Evolutionary conservation across 352 stramenopile genomes (phyloP), one percentile per base, ranked within the genome.

Genomic region (Phytophthora rubi): DNA sequence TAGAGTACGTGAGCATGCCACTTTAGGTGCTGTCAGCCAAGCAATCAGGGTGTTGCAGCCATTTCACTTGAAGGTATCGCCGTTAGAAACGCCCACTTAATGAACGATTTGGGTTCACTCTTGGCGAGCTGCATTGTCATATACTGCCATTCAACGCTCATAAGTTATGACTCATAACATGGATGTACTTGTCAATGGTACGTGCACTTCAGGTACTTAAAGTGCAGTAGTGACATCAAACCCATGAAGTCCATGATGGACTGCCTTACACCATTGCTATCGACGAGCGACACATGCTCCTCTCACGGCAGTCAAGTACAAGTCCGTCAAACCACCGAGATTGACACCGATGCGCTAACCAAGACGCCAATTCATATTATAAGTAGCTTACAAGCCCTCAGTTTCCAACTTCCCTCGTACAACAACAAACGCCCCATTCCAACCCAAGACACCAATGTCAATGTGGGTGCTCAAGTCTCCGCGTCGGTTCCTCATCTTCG

Each of bases 341-440:
- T 35, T 21, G 26, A 9, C 4, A 13, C n/a, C 37, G 49, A 18
- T 12, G 26, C 15, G 26, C 49, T 56, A 23, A 42, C 49, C 49
- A 56, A 56, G 49, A 48, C 16, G 42, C 16, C 42, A 18, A 48
- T 21, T 48, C 42, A 47, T 47, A 21, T 21, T 21, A 21, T 21
- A 21, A 21, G 18, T 21, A 4, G 4, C 13, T 47, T 18, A 6
- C 39, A 48, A 48, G 42, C 16, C 18, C 42, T 62, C 56, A 62
- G 26, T 62, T 62, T 39, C n/a, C 42, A 53, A 62, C 26, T 54
- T 54, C 4, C 54, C 44, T 53, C 15, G 23, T 35, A 3, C 42
- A 16, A 45, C 23, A 30, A n/a, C 42, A 48, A 26, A 6, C 16
- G 16, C 37, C 47, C 13, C 6, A 18, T n/a, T 4, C 9, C 53